phyloP scores from a whole-genome alignment of 1,139 yeast species.

The Oligophagozyma castellii region DNA sequence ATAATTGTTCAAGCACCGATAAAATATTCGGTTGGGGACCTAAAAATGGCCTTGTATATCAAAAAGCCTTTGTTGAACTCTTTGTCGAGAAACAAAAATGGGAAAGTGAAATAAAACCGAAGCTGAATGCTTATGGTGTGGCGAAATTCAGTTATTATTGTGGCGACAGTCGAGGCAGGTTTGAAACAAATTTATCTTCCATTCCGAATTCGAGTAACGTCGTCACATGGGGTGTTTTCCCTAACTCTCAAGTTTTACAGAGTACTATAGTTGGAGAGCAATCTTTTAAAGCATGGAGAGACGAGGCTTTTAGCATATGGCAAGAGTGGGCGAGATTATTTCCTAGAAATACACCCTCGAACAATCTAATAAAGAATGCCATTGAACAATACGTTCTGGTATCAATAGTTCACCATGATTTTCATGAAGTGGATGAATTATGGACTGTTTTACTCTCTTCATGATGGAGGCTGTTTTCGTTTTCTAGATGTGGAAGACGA shows the following conservation, averaged over 20 bases:
- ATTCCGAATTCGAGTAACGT: slow-evolving; percentile 42
- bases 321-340: slow-evolving; percentile 83
- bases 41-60: slow-evolving; percentile 74
- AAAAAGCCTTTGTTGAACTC: slow-evolving; percentile 86
- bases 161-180: slow-evolving; percentile 47
- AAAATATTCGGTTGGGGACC: slow-evolving; percentile 97
- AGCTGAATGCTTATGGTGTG: slow-evolving; percentile 32
- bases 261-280: slow-evolving; percentile 82
- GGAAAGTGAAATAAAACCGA: slow-evolving; percentile 40
- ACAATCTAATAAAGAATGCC: slow-evolving; percentile 46
- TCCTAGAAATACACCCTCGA: slow-evolving; percentile 31
- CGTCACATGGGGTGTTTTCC: slow-evolving; percentile 95
- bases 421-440: slow-evolving; percentile 54
- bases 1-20: slow-evolving; percentile 64
- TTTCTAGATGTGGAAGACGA: slow-evolving; percentile 6
- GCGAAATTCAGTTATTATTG: slow-evolving; percentile 39
- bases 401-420: slow-evolving; percentile 78
- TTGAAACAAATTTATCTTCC: slow-evolving; percentile 43
- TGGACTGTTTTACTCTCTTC: slow-evolving; percentile 46
- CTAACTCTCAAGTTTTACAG: slow-evolving; percentile 72
- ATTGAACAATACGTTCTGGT: slow-evolving; percentile 58
- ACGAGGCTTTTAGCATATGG: slow-evolving; percentile 89
- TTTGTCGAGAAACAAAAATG: slow-evolving; percentile 62
- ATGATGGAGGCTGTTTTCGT: slow-evolving; percentile 6
- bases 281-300: slow-evolving; percentile 85